These are phyloP conservation scores for Fraxinus pennsylvanica DNA, from an alignment of 257 asterid genomes.

Conservation along the genomic window DNA sequence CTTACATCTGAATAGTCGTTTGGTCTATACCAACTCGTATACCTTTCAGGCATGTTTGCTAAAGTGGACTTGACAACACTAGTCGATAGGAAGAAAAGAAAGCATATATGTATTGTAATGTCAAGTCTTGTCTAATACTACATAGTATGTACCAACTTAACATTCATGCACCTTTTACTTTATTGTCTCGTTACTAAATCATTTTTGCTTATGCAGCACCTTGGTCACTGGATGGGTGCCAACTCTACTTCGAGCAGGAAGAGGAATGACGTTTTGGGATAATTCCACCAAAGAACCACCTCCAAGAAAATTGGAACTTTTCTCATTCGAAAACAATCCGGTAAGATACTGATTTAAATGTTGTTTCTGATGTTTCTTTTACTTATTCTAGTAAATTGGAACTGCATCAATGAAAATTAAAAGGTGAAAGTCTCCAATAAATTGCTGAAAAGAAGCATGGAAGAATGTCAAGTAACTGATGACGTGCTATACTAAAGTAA, in stretches of 20 bases:
- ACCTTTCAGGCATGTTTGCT: background rate
- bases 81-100: background rate
- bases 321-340: constrained; percentile 71
- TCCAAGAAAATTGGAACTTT: constrained; percentile 61
- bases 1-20: background rate
- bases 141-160: background rate
- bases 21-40: background rate
- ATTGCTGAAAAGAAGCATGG: background rate
- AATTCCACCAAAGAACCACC: constrained; percentile 59
- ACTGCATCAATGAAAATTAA: background rate
- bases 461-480: too few species aligned
- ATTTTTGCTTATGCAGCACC: constrained; percentile 52
- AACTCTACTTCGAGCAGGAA: constrained; percentile 84
- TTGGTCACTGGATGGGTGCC: constrained; percentile 83
- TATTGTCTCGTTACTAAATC: background rate
- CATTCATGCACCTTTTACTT: background rate
- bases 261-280: constrained; percentile 81
- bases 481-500: background rate
- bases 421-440: background rate
- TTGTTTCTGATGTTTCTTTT: background rate
- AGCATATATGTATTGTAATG: background rate
- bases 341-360: constrained; percentile 41
- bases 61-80: background rate
- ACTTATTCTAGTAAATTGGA: background rate
- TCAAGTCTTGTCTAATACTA: background rate